A percentile compares a stretch with the other conserved stretches of the same genome.
phyloP scores from a whole-genome alignment of 2,329 filamentous ascomycete genomes.

The Colletotrichum sp. region DNA sequence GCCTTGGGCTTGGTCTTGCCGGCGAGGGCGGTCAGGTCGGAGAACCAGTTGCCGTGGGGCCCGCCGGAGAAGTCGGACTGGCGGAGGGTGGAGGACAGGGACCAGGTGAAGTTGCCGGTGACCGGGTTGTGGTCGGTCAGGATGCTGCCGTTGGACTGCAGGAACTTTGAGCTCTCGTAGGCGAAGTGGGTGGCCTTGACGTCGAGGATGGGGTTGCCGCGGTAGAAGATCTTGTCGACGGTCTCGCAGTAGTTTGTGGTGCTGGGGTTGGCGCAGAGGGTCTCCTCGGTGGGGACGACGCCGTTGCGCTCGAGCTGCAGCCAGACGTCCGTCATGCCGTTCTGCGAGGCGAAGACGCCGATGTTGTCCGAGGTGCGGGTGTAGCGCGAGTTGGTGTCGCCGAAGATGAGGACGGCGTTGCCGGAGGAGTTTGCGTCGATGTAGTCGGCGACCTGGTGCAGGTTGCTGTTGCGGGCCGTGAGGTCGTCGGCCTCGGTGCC shows the following conservation, averaged over 20 bases:
- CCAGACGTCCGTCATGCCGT: conserved; percentile 64
- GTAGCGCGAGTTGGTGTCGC: conserved; percentile 71
- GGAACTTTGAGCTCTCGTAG: conserved; percentile 62
- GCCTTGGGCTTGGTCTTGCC: conserved; percentile 34
- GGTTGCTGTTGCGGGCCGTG: conserved; percentile 60
- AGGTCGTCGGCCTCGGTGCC: conserved; percentile 59
- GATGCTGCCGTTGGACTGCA: conserved; percentile 59
- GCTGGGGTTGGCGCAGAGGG: conserved; percentile 63
- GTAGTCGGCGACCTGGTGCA: conserved; percentile 63
- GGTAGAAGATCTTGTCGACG: conserved; percentile 71
- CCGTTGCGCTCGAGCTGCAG: conserved; percentile 57
- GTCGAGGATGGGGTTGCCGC: conserved; percentile 49
- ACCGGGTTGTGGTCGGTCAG: conserved; percentile 71
- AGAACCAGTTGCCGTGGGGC: conserved; percentile 58
- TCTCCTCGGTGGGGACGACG: conserved; percentile 46
- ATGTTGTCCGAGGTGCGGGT: conserved; percentile 60
- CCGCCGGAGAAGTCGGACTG: conserved; percentile 54
- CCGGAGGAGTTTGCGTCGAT: conserved; percentile 61
- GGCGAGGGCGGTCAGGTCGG: conserved; percentile 50
- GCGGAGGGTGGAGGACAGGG: conserved; percentile 38
- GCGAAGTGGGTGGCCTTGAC: conserved; percentile 54
- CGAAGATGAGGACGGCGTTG: conserved; percentile 67
- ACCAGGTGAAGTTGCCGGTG: conserved; percentile 57
- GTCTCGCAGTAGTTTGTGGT: conserved; percentile 62
- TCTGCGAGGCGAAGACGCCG: conserved; percentile 52